Evolutionary conservation across 2,329 filamentous ascomycete genomes (phyloP), one percentile per base, ranked within the genome.

Genomic region (Colletotrichum euphorbiae): DNA sequence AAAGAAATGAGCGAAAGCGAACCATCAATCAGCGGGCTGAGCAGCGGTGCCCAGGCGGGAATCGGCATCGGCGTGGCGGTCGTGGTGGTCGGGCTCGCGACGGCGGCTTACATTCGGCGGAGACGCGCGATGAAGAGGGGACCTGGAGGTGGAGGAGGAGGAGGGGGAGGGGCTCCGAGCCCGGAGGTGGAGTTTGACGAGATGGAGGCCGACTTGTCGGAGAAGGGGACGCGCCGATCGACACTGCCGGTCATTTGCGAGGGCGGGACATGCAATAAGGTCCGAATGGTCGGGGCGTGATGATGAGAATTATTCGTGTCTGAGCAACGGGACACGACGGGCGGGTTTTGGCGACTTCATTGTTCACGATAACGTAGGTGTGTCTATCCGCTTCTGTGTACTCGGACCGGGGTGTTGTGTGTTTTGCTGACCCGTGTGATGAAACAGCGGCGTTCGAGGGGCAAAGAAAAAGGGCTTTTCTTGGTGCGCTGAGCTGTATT

Each of bases 31-130:
- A 24, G 31, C 17, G 48, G 66, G 6, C 62, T 69, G 15, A 36
- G 66, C 42, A 45, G 48, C 17, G 62, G 55, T 24, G 66, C 62
- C 17, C 58, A 69, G 42, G 55, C 66, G 9, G 62, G 62, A 21
- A 56, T 69, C 13, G 66, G 66, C 9, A 42, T 67, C n/a, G 66
- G 61, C 8, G 62, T 61, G 19, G 55, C 38, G 17, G 43, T 61
- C 12, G 66, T 21, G 19, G 50, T 69, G 31, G 11, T 61, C 12
- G 28, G 21, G 38, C 55, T 69, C 2, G 61, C 17, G 24, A 46
- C 43, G 51, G 61, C 59, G 1, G 62, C 45, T 24, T 66, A 66
- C 28, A 6, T 66, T 2, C 62, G 40, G 19, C 56, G 55, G 36
- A 48, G 62, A 8, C 50, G 28, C 21, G 43, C 42, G 15, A 64